Evolutionary conservation across 352 stramenopile genomes (phyloP), one percentile per base, ranked within the genome.

Genomic region (Peronosclerospora sorghi): DNA sequence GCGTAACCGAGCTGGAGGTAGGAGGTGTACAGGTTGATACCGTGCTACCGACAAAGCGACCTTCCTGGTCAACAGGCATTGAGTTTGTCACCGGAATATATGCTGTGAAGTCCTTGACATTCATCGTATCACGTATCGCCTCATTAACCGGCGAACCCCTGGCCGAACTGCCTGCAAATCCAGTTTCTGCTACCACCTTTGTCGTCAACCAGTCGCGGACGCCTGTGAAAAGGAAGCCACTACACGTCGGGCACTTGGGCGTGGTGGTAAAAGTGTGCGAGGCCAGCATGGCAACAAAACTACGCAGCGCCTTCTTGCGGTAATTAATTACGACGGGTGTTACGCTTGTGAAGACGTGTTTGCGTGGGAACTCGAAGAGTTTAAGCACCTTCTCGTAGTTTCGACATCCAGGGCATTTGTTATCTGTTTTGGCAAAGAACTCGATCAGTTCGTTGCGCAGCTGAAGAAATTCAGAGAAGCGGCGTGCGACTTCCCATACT

Each of bases 381-480:
- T 65, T 54, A 14, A 92, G 57, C 30, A 85, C 73, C 48, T 89
- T 86, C 45, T 87, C 72, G 53, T 85, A 92, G 60, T 86, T 85
- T 45, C 73, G 46, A 44, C 79, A 92, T 23, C 79, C 79, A 9
- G 79, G 79, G 27, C 79, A 92, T 37, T 88, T 92, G 42, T 68
- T 72, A 28, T 68, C 52, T 13, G 62, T 73, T 35, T 62, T 62
- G 18, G 41, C 51, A 32, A 87, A 85, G 43, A 71, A 79, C 15
- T 54, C 53, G n/a, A 88, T 48, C 21, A 92, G 61, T 9, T 74
- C 68, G 26, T 85, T 69, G 36, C 74, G 76, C 41, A 92, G 61
- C 52, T 64, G 43, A 18, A 86, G 59, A 40, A 92, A 92, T 59
- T 89, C 76, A 34, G 79, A 92, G 58, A 88, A 92, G 30, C 76